Evolutionary conservation across 331 rosid genomes (phyloP), one percentile per base, ranked within the genome.

Genomic region (Stylosanthes scabra): DNA sequence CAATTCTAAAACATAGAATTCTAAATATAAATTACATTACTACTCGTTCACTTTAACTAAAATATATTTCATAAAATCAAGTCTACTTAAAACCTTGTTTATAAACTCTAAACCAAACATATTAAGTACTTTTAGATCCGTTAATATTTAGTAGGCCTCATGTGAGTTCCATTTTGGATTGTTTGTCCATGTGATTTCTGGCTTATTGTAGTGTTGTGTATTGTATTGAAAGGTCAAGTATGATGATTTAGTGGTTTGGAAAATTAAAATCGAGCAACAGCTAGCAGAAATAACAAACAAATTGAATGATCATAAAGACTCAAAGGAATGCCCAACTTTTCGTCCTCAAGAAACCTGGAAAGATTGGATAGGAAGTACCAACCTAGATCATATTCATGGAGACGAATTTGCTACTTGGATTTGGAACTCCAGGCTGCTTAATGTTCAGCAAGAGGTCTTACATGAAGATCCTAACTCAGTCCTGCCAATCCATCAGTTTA

Each of bases 291-390:
- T 85, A 70, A 81, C 84, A 64, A 87, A 68, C 72, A 82, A 86
- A 49, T 50, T 88, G 83, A 83, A 85, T 57, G 69, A 83, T 50
- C 74, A 82, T 61, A 88, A 86, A 76, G 85, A 79, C 52, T 50
- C 83, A 46, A 88, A 70, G 81, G 91, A 78, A 72, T 55, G 70
- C 57, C 66, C 80, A 34, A 59, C 81, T 27, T 55, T 62, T 68
- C 84, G 83, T 67, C 86, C 87, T 61, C 88, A 88, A 50, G 93
- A 88, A 71, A 80, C 69, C 64, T 92, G 95, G 98, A 83, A 90
- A 77, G 95, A 92, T 71, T 90, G 94, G 96, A 54, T 92, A 64
- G 93, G 84, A 71, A 70, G 80, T 73, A 63, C 82, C 71, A 82
- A 84, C 76, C 82, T 84, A 15, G 86, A 78, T 25, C 66, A 77